Evolutionary conservation across 2,329 filamentous ascomycete species (phyloP).

Genomic region (Madurella mycetomatis): DNA sequence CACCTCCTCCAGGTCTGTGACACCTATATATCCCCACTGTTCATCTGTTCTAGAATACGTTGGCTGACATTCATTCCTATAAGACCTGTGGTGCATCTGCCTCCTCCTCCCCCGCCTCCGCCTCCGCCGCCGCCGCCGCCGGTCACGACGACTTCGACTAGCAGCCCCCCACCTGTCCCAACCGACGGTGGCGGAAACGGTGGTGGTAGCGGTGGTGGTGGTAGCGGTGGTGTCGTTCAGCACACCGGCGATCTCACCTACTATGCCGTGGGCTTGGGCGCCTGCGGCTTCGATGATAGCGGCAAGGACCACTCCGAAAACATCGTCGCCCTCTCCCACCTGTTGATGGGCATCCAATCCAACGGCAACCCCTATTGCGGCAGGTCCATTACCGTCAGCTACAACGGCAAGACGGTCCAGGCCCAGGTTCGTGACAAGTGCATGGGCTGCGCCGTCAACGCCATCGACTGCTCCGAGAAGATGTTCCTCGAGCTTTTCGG

Average conservation of each 20-base stretch:
- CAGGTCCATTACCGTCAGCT: conserved; percentile 59
- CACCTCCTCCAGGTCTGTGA: conserved; percentile 7
- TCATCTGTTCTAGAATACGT: conserved; percentile 9
- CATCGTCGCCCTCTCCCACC: conserved; percentile 65
- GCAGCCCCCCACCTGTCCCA: conserved; percentile 5
- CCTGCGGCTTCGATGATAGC: conserved; percentile 62
- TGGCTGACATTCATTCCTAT: conserved; percentile 15
- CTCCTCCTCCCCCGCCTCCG: conserved; percentile 22
- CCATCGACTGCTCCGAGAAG: conserved; percentile 58
- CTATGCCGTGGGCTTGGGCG: conserved; percentile 64
- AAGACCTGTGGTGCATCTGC: conserved; percentile 15
- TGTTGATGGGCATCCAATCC: conserved; percentile 58
- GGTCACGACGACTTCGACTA: background rate
- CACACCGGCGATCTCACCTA: conserved; percentile 66
- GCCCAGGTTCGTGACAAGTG: conserved; percentile 72
- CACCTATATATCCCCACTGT: conserved; percentile 18
- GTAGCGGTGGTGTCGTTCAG: conserved; percentile 27
- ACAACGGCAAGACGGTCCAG: conserved; percentile 52
- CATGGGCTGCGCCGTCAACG: conserved; percentile 54
- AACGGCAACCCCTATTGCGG: conserved; percentile 70
- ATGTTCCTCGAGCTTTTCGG: conserved; percentile 52
- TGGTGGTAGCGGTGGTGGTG: conserved; percentile 19
- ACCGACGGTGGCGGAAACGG: conserved; percentile 21
- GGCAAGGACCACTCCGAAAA: conserved; percentile 51
- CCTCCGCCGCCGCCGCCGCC: conserved; percentile 22